Evolutionary conservation across 1,284 basidiomycete genomes (phyloP).

Genomic region (Xerocomus amazonicus): DNA sequence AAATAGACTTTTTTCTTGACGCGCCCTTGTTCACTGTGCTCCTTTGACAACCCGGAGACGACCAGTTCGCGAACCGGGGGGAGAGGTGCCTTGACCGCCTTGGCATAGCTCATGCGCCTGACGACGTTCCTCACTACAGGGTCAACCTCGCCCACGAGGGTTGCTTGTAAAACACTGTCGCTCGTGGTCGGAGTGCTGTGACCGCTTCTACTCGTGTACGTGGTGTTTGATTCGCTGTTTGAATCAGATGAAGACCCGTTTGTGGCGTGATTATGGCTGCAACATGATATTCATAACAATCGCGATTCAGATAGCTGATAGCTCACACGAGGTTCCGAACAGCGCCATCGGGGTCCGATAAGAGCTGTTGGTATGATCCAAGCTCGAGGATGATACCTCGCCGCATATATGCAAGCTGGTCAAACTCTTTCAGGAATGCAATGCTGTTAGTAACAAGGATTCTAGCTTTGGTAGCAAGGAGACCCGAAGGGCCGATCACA

Average conservation of each 20-base stretch:
- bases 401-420: constrained; percentile 78
- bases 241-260: constrained; percentile 42
- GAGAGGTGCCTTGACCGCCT: constrained; percentile 28
- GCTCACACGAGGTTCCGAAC: constrained; percentile 76
- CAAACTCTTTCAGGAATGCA: constrained; percentile 78
- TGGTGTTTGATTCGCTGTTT: constrained; percentile 53
- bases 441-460: constrained; percentile 90
- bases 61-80: constrained; percentile 38
- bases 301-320: too few relatives aligned
- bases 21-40: constrained; percentile 79
- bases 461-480: constrained; percentile 83
- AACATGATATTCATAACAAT: not conserved
- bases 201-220: constrained; percentile 12
- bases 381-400: constrained; percentile 82
- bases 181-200: too few relatives aligned
- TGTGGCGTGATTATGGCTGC: constrained; percentile 24
- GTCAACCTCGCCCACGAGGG: constrained; percentile 20
- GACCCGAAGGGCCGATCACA: constrained; percentile 85
- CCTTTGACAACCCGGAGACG: constrained; percentile 54
- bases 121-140: not conserved
- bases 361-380: constrained; percentile 65
- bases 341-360: constrained; percentile 64
- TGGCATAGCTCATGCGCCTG: not conserved
- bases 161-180: constrained; percentile 12
- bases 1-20: constrained; percentile 79